Percentiles rank a stretch among this genome's conserved stretches.
These are phyloP conservation scores for Decorospora gaudefroyi DNA, from an alignment of 2,329 filamentous ascomycete species.

Conservation along the genomic window DNA sequence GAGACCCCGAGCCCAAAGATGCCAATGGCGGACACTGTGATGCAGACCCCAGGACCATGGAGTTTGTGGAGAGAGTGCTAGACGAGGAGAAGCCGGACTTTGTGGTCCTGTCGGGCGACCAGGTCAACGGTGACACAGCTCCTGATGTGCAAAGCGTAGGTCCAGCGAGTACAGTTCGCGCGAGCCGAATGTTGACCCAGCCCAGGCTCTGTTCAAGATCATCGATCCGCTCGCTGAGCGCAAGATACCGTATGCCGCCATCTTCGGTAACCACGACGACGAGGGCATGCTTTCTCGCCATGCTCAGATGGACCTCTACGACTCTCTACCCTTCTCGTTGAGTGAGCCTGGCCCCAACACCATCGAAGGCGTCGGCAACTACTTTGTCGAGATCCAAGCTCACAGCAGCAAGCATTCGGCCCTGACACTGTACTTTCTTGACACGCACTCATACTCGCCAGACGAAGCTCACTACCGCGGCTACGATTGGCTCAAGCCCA, in stretches of 20 bases:
- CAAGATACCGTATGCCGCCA: slow-evolving; percentile 88
- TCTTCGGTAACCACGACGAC: slow-evolving; percentile 98
- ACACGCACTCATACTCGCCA: slow-evolving; percentile 89
- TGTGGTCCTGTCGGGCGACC: slow-evolving; percentile 88
- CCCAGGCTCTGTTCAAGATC: slow-evolving; percentile 87
- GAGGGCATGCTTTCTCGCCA: slow-evolving; percentile 78
- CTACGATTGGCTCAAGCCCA: slow-evolving; percentile 96
- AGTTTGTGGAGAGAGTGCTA: slow-evolving; percentile 81
- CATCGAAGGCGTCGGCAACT: slow-evolving; percentile 91
- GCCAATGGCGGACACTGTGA: slow-evolving; percentile 79
- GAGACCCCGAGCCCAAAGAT: slow-evolving; percentile 78
- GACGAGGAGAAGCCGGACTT: slow-evolving; percentile 94
- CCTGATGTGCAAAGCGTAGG: slow-evolving; percentile 84
- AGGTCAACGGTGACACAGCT: slow-evolving; percentile 91
- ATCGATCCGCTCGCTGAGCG: slow-evolving; percentile 81
- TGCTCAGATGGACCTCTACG: slow-evolving; percentile 82
- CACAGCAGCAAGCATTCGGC: slow-evolving; percentile 85
- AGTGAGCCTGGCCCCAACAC: slow-evolving; percentile 81
- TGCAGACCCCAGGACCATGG: slow-evolving; percentile 86
- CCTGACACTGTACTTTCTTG: slow-evolving; percentile 90
- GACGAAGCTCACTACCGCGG: slow-evolving; percentile 87
- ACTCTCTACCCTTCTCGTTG: slow-evolving; percentile 85
- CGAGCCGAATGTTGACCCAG: slow-evolving; percentile 21
- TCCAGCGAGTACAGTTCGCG: slow-evolving; percentile 1
- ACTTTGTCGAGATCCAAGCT: slow-evolving; percentile 86